phyloP scores from a whole-genome alignment of 139 green algal species.

The Tetraselmis striata region DNA sequence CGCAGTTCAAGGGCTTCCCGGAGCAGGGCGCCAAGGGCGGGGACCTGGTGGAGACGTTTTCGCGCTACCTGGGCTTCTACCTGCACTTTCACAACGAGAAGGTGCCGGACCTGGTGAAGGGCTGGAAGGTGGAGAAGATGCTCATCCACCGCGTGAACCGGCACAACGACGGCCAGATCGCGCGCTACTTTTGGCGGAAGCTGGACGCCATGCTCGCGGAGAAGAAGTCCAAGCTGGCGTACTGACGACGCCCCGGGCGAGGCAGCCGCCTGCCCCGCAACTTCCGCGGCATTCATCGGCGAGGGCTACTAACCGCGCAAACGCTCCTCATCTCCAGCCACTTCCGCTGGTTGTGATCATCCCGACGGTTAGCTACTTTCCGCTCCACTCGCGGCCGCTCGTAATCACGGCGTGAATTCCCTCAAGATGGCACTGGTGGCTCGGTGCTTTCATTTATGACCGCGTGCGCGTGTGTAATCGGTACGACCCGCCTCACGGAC shows the following conservation, averaged over 20 bases:
- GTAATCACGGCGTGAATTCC: too few species aligned
- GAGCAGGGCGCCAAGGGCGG: slow-evolving; percentile 25
- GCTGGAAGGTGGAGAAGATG: slow-evolving; percentile 43
- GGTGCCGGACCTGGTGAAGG: slow-evolving; percentile 21
- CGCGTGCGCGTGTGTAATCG: too few species aligned
- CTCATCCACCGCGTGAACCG: slow-evolving; percentile 20
- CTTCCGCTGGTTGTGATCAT: too few species aligned
- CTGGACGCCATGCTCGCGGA: slow-evolving; percentile 25
- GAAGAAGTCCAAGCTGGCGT: slow-evolving; percentile 15
- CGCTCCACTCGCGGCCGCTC: too few species aligned
- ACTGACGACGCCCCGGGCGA: slow-evolving; percentile 10
- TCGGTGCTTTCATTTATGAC: too few species aligned
- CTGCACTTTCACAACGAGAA: slow-evolving; percentile 41
- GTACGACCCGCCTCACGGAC: too few species aligned
- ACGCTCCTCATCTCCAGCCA: too few species aligned
- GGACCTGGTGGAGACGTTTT: slow-evolving; percentile 40
- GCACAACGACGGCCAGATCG: slow-evolving; percentile 25
- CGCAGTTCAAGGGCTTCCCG: not conserved
- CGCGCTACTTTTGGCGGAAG: slow-evolving; percentile 20
- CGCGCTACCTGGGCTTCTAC: slow-evolving; percentile 24
- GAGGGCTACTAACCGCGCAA: too few species aligned
- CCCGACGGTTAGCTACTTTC: too few species aligned
- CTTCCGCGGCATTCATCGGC: too few species aligned
- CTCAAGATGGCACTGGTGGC: too few species aligned
- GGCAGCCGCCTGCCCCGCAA: too few species aligned